phyloP scores from a whole-genome alignment of 805 yeast genomes.

The Wickerhamiella azyma region DNA sequence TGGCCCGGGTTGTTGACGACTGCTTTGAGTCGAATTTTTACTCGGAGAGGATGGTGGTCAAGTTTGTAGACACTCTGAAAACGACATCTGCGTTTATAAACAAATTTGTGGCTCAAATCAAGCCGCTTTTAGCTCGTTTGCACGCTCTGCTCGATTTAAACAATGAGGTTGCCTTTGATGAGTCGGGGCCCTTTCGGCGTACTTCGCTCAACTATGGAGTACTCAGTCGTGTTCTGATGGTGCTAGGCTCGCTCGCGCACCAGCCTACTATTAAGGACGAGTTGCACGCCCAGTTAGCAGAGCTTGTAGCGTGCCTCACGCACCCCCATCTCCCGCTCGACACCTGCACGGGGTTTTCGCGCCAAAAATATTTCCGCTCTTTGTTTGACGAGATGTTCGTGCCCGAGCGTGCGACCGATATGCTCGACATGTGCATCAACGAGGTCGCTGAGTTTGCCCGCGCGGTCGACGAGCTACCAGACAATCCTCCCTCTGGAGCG shows the following conservation, averaged over 20 bases:
- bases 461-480: too few species aligned
- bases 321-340: neutral
- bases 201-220: neutral
- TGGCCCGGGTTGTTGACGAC: neutral
- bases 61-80: neutral
- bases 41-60: neutral
- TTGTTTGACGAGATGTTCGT: neutral
- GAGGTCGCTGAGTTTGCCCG: neutral
- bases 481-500: too few species aligned
- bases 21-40: neutral
- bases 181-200: neutral
- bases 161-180: neutral
- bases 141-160: neutral
- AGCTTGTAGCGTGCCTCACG: neutral
- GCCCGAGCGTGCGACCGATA: neutral
- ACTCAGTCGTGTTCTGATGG: neutral
- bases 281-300: neutral
- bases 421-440: neutral
- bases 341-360: neutral
- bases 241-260: neutral
- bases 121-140: neutral
- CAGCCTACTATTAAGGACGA: neutral
- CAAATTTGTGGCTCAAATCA: neutral
- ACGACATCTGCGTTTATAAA: neutral
- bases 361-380: neutral